These are phyloP conservation scores for Didymella pinodella DNA, from an alignment of 2,329 filamentous ascomycete species.

Conservation along the genomic window DNA sequence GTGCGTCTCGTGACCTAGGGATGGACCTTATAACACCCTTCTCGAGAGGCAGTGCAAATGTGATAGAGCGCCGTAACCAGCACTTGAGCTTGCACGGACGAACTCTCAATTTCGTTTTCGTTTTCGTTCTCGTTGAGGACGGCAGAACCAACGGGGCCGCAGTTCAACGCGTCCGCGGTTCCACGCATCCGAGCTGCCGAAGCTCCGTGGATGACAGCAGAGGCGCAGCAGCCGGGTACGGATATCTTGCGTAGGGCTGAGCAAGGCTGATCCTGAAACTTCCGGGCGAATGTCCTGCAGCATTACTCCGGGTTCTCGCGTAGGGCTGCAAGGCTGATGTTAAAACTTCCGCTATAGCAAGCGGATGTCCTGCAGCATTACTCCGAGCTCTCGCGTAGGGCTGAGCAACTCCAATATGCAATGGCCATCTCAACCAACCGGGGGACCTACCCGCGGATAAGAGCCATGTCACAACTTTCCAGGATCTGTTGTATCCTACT, in stretches of 20 bases:
- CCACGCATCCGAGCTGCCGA: not conserved
- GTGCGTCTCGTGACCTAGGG: no score
- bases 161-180: not conserved
- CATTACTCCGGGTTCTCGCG: not conserved
- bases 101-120: constrained; percentile 4
- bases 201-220: not conserved
- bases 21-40: not conserved
- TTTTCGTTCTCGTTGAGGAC: not conserved
- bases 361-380: not conserved
- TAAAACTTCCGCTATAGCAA: not conserved
- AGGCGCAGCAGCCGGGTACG: constrained; percentile 3
- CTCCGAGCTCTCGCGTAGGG: not conserved
- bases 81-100: not conserved
- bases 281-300: not conserved
- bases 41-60: not conserved
- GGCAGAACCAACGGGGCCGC: not conserved
- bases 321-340: not conserved
- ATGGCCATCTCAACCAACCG: no score
- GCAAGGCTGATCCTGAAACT: not conserved
- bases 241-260: constrained; percentile 1
- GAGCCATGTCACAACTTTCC: no score
- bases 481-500: no score
- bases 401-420: no score
- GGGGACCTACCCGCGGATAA: no score
- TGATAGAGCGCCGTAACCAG: not conserved